Base-by-base conservation (phyloP, 192 early-diverging fungal genomes). In the Coemansia sp. region DNA sequence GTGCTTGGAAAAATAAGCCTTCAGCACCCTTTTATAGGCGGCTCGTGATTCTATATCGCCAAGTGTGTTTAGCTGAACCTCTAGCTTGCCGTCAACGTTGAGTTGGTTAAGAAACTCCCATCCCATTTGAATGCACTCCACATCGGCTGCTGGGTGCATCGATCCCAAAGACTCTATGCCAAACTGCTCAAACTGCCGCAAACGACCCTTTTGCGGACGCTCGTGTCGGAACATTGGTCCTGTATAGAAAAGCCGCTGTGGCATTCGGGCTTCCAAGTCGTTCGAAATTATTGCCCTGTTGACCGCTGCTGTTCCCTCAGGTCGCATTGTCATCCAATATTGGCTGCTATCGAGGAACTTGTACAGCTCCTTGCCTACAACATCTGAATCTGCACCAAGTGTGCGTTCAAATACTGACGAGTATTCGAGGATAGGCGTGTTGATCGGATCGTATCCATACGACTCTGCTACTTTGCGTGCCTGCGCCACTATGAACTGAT, bases 101-200 rank as follows among this genome's bases (percentile, higher is more conserved):
- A 89, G 53, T 18, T 35, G 20, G 15, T 58, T 64, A 18, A 88
- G 63, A 57, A 87, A 84, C 48, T 48, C 43, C 49, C 75, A 76
- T 5, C 82, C 87, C 45, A 85, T 63, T 21, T 81, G 80, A 31
- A 90, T 87, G 26, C 79, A 71, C 46, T 90, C 89, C 7, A 88
- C 82, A 64, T 90, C 89, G 7, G 77, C 71, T 0, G 84, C 81
- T 1, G 84, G 74, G 64, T 87, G 80, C 18, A 67, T 45, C 16
- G 78, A 61, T 2, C 87, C 89, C 40, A 86, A 77, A 2, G 84
- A 43, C 45, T 90, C 89, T 18, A 90, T 61, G 1, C 89, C 89
- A 48, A 90, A 85, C 76, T 90, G 89, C 52, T 90, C 86, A 72
- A 90, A 90, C 85, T 90, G 89, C 33, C 89, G 78, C 60, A 87